Evolutionary conservation across 164 flowering plant species (phyloP), one percentile per base, ranked within the genome.

Genomic region (Magnolia changhungtana): DNA sequence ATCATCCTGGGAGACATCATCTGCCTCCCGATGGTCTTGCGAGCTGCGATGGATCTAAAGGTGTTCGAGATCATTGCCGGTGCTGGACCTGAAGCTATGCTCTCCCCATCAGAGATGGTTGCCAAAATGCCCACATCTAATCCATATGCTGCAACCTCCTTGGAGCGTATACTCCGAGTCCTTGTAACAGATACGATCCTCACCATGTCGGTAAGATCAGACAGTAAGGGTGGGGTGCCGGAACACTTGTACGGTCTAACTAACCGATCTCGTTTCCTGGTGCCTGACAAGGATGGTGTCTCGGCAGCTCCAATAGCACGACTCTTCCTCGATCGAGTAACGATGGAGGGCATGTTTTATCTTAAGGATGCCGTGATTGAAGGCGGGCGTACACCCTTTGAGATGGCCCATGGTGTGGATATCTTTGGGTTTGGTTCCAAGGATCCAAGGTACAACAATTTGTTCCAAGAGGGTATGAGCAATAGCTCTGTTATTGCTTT

Each of bases 121-220:
- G 24, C 78, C 27, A 55, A 75, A 14, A 72, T 79, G 16, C 78
- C 78, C 9, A 76, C 78, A 8, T 55, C 27, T 11, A 79, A 72
- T 21, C 69, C 78, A 24, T 50, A 67, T 49, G 78, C 78, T 3
- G 29, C 73, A 0, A 23, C 66, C n/a, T 23, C 71, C 49, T 64
- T 79, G 29, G 76, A 79, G 1, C 75, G 81, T 4, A 79, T 79
- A 8, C 81, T 79, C 20, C 24, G 78, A 52, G 11, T 79, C 16
- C 78, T 79, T 1, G 78, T 37, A 9, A 72, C 76, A 21, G 68
- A 71, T 49, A 18, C 50, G 4, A 13, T 76, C 23, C 74, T 79
- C 8, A 76, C 72, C 1, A 27, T 68, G 37, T 67, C 52, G 11
- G 21, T 7, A n/a, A 2, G 31, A 76, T 31, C 67, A 7, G 18